Evolutionary conservation across 2,329 filamentous ascomycete genomes (phyloP), one percentile per base, ranked within the genome.

Genomic region (Fragosphaeria purpurea): DNA sequence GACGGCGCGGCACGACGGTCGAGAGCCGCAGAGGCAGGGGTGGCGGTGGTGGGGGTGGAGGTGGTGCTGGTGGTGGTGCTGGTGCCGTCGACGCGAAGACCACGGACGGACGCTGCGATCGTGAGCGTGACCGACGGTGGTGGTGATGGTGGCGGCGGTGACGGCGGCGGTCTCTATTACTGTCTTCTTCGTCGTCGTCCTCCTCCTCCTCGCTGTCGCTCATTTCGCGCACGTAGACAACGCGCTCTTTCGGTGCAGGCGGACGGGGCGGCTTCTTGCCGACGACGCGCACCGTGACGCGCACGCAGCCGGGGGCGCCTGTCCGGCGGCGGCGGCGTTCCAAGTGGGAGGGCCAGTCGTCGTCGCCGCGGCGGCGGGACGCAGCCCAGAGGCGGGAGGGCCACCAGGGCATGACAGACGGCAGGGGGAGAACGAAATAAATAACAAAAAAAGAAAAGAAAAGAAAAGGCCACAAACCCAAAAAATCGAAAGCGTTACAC

Each of bases 331-430:
- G 30, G n/a, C 48, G 48, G 7, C 48, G 48, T 13, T 50, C 48
- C 32, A 41, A 37, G 43, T 50, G 43, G 10, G 43, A 50, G 10
- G 48, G 48, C 48, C 48, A 50, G n/a, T 33, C 22, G 6, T 41
- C 38, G 43, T 44, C 41, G 30, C 40, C 31, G 37, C 41, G 34
- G 31, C 32, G 37, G 1, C 47, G 47, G n/a, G n/a, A n/a, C n/a
- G n/a, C n/a, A n/a, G n/a, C n/a, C n/a, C n/a, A n/a, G n/a, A n/a
- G n/a, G 34, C 35, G 34, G 30, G 47, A 49, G 2, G 37, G 22
- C 47, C 47, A 49, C 47, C 41, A 49, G 35, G 47, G 47, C 47
- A 49, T 49, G 33, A 42, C 11, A 35, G 47, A 22, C 41, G 11
- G 22, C 12, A n/a, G 32, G 39, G 32, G 12, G 39, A 32, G n/a